phyloP scores from a whole-genome alignment of 2,329 filamentous ascomycete genomes.

The Chaetomium strumarium region DNA sequence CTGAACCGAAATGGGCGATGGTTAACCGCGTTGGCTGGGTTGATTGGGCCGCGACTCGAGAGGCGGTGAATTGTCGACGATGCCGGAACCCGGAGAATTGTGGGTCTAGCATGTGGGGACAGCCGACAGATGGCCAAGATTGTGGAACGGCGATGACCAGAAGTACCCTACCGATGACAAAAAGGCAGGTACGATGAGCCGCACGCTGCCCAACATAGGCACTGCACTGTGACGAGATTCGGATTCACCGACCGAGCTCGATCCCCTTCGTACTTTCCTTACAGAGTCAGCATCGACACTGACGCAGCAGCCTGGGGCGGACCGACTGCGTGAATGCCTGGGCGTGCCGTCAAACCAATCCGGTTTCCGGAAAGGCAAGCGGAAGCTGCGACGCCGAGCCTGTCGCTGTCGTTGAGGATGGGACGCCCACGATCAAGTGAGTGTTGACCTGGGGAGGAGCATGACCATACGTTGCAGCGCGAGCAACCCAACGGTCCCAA shows the following conservation, averaged over 20 bases:
- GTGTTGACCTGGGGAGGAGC: not conserved
- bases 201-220: not conserved
- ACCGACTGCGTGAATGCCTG: not conserved
- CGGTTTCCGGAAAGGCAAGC: not conserved
- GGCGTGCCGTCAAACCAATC: not conserved
- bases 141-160: not conserved
- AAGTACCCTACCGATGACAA: not conserved
- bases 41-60: constrained; percentile 6
- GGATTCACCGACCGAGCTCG: not conserved
- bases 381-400: not conserved
- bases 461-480: not conserved
- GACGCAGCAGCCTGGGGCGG: not conserved
- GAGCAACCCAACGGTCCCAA: not conserved
- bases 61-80: constrained; percentile 15
- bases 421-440: not conserved
- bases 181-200: not conserved
- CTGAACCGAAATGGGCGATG: not conserved
- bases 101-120: constrained; percentile 10
- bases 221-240: no score
- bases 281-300: not conserved
- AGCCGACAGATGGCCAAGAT: not conserved
- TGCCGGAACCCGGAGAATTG: constrained; percentile 14
- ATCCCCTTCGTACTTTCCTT: constrained; percentile 1
- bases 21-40: not conserved
- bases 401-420: not conserved